phyloP scores from a whole-genome alignment of 352 stramenopile species.

The Pythium insidiosum region DNA sequence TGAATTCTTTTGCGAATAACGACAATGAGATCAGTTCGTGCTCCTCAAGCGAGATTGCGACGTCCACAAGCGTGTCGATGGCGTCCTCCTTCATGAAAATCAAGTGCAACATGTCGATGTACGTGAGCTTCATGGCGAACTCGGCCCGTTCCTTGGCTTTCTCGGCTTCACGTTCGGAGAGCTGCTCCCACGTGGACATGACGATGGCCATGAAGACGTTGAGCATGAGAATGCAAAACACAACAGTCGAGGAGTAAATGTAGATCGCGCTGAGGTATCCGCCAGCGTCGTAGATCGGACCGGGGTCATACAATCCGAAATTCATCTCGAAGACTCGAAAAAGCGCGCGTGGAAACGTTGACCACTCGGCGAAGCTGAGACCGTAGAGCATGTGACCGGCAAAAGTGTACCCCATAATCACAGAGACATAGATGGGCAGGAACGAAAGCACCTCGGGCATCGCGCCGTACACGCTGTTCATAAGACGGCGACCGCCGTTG shows the following conservation, averaged over 20 bases:
- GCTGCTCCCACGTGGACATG: constrained; percentile 60
- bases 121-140: constrained; percentile 29
- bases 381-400: constrained; percentile 63
- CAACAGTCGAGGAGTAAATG: constrained; percentile 58
- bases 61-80: constrained; percentile 46
- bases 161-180: constrained; percentile 43
- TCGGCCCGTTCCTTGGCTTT: constrained; percentile 32
- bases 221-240: constrained; percentile 74
- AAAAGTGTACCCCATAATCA: constrained; percentile 68
- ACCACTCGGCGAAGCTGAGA: constrained; percentile 52
- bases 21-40: constrained; percentile 24
- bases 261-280: constrained; percentile 57
- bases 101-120: constrained; percentile 37
- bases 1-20: constrained; percentile 34
- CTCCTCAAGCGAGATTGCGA: constrained; percentile 36
- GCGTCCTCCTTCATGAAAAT: constrained; percentile 53
- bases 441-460: constrained; percentile 69
- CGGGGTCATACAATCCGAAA: constrained; percentile 59
- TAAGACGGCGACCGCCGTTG: constrained; percentile 46
- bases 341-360: constrained; percentile 42
- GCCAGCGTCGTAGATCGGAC: constrained; percentile 54
- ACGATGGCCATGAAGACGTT: constrained; percentile 77
- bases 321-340: constrained; percentile 74
- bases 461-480: constrained; percentile 61
- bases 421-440: constrained; percentile 51